A percentile compares a stretch with the other conserved stretches of the same genome.
Evolutionary conservation across 345 rosid species (phyloP).

Genomic region (Ceriops zippeliana): DNA sequence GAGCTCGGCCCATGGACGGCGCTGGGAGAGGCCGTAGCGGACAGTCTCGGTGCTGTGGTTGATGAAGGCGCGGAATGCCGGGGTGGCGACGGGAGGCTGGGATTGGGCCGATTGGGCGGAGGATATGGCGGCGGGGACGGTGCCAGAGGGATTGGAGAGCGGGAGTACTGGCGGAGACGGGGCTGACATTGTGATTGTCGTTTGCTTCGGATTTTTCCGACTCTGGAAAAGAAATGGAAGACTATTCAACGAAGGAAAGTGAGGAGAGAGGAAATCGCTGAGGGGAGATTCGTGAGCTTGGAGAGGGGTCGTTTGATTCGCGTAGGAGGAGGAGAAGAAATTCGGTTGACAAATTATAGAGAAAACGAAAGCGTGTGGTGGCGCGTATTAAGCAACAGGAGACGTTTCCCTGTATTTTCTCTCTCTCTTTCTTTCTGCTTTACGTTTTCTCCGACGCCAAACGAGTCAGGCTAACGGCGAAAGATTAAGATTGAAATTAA

Average conservation of each 20-base stretch:
- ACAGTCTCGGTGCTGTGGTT: slow-evolving; percentile 39
- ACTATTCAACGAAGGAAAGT: neutral
- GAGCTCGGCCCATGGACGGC: slow-evolving; percentile 63
- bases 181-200: slow-evolving; percentile 23
- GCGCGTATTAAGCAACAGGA: neutral
- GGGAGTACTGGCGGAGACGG: slow-evolving; percentile 48
- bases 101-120: slow-evolving; percentile 20
- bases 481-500: too few relatives aligned
- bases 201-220: neutral
- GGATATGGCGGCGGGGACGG: slow-evolving; percentile 6
- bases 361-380: too few relatives aligned
- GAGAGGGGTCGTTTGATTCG: too few relatives aligned
- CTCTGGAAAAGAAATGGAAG: neutral
- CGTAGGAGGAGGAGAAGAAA: neutral
- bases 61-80: slow-evolving; percentile 46
- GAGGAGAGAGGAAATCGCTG: neutral
- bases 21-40: slow-evolving; percentile 45
- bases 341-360: too few relatives aligned
- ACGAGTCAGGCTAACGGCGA: too few relatives aligned
- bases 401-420: neutral
- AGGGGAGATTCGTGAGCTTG: too few relatives aligned
- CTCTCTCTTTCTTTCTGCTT: neutral
- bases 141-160: slow-evolving; percentile 20
- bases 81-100: slow-evolving; percentile 44
- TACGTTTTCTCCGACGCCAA: neutral